Conservation (phyloP, 495 filamentous ascomycete species). For the Paragyromitra xinjiangensis region DNA sequence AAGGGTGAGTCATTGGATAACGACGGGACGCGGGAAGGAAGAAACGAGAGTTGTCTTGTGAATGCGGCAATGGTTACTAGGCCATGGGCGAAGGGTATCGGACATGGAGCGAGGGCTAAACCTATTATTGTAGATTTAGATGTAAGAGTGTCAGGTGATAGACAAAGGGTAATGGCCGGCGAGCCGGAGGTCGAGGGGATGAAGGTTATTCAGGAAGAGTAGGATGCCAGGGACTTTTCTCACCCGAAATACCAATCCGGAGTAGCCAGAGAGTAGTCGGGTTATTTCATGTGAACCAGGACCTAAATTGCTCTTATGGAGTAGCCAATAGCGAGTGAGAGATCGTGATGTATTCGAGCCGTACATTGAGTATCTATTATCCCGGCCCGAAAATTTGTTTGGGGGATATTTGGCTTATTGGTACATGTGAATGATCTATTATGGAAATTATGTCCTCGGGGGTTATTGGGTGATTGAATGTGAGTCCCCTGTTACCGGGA, state of each 20-base stretch:
- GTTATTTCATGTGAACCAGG: not conserved
- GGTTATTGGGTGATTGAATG: not conserved
- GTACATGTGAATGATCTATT: not conserved
- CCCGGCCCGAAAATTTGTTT: not conserved
- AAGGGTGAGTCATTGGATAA: constrained; percentile 15
- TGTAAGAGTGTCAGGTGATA: constrained; percentile 3
- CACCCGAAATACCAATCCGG: no score
- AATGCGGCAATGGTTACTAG: constrained; percentile 49
- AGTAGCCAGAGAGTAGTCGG: no score
- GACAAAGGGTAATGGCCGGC: not conserved
- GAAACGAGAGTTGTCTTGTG: constrained; percentile 51
- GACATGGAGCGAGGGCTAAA: constrained; percentile 42
- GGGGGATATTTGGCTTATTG: not conserved
- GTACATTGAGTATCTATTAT: not conserved
- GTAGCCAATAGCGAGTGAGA: not conserved
- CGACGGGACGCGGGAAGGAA: constrained; percentile 22
- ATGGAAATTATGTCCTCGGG: no score
- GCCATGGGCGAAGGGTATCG: constrained; percentile 46
- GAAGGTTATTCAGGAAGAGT: constrained; percentile 1
- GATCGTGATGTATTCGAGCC: not conserved
- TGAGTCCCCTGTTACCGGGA: not conserved
- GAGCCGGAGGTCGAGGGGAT: constrained; percentile 10
- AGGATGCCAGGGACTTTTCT: not conserved
- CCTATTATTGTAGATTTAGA: constrained; percentile 49
- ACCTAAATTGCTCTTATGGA: no score